These are phyloP conservation scores for Aspergillus vadensis DNA, from an alignment of 2,329 filamentous ascomycete genomes.

Conservation along the genomic window DNA sequence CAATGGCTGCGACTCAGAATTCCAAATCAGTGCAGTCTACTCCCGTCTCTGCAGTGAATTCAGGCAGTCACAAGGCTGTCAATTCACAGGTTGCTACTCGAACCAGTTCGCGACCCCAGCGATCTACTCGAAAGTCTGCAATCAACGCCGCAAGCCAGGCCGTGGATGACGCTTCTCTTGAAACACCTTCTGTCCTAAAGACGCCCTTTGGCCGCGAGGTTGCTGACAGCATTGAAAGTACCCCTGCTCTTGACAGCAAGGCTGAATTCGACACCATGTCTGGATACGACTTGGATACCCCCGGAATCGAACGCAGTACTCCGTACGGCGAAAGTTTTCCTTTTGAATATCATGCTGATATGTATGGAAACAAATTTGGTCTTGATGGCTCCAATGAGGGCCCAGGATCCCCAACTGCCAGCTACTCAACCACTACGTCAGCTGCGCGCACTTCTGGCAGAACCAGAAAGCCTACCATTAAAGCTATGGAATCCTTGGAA, in stretches of 20 bases:
- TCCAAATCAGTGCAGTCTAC: neutral
- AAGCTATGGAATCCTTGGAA: conserved; percentile 23
- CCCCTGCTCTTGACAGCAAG: conserved; percentile 15
- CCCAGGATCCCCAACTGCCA: conserved; percentile 21
- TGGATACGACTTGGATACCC: neutral
- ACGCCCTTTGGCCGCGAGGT: conserved; percentile 11
- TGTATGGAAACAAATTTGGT: conserved; percentile 25
- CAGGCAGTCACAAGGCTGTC: neutral
- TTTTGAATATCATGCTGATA: conserved; percentile 25
- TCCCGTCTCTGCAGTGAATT: neutral
- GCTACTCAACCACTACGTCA: conserved; percentile 22
- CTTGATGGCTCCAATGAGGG: conserved; percentile 24
- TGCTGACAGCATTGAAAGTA: conserved; percentile 14
- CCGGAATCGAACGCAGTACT: neutral
- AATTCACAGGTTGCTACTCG: neutral
- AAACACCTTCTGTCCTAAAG: neutral
- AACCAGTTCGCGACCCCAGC: conserved; percentile 4
- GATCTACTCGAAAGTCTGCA: neutral
- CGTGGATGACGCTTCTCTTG: conserved; percentile 2
- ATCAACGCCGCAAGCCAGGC: neutral
- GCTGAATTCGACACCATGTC: neutral
- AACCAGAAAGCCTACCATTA: conserved; percentile 25
- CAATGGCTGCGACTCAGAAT: neutral
- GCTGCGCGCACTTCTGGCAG: conserved; percentile 21
- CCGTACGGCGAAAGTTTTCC: conserved; percentile 15